Evolutionary conservation across 352 stramenopile species (phyloP).

Genomic region (Halophytophthora batemanensis): DNA sequence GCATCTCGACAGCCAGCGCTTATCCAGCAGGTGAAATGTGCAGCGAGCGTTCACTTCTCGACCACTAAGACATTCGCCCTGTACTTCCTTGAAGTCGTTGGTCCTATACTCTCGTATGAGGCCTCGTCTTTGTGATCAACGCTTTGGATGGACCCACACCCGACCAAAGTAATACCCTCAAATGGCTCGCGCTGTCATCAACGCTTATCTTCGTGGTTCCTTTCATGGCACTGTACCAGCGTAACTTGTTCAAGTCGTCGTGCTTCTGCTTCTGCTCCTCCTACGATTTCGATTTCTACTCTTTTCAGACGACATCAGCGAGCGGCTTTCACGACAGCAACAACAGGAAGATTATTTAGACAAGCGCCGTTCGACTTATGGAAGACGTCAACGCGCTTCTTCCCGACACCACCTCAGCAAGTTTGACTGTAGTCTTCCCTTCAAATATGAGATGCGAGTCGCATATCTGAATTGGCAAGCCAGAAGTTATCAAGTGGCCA

Average conservation of each 20-base stretch:
- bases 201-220: conserved; percentile 8
- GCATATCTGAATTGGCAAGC: too few relatives aligned
- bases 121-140: neutral
- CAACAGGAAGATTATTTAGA: too few relatives aligned
- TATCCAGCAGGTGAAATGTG: conserved; percentile 11
- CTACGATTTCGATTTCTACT: conserved; percentile 43
- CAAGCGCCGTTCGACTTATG: too few relatives aligned
- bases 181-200: conserved; percentile 2
- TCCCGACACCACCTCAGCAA: too few relatives aligned
- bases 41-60: neutral
- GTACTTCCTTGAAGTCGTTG: conserved; percentile 3
- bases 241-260: conserved; percentile 22
- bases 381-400: too few relatives aligned
- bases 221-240: conserved; percentile 24
- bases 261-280: conserved; percentile 35
- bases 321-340: too few relatives aligned
- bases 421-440: too few relatives aligned
- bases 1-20: neutral
- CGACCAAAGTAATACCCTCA: neutral
- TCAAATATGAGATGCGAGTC: too few relatives aligned
- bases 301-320: conserved; percentile 20
- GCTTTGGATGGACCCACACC: neutral
- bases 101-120: conserved; percentile 13
- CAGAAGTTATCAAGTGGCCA: too few relatives aligned
- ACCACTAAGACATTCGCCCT: conserved; percentile 2